Base-by-base conservation (phyloP, 2,329 filamentous ascomycete species). In the Lachnellula suecica region DNA sequence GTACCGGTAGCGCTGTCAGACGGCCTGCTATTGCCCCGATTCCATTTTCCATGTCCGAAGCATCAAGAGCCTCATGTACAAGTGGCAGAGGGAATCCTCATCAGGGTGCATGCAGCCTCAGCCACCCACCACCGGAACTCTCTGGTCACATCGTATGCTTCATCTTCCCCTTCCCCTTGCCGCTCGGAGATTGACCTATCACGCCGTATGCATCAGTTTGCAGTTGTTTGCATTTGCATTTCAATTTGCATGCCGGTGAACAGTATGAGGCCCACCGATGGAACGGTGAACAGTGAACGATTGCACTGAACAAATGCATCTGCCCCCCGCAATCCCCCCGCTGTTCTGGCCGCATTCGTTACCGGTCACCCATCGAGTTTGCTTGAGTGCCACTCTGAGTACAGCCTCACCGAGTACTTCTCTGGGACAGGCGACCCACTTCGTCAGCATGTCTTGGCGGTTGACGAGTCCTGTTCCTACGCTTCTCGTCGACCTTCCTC, bases 331-430 rank as follows among this genome's bases (percentile, higher is more conserved):
- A 4, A 17, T 19, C 31, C 20, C 44, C 31, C 19, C 44, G 31
- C 29, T 11, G 15, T 22, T 43, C 10, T 25, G 42, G 17, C 17
- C 27, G 17, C 15, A 49, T 40, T 40, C 37, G 37, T 40, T 40
- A 40, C 37, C 37, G 37, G 20, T 40, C 20, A 6, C 20, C 2
- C n/a, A 40, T 40, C 37, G 19, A 22, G 37, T 19, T n/a, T 34
- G 31, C 3, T 5, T 11, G 9, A 10, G 27, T 29, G 24, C 23
- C 35, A 42, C 15, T 10, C 19, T 10, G 27, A 29, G 37, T 19
- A n/a, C 29, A 41, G 15, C 24, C 40, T 52, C 52, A 55, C 52
- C 52, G 52, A 55, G 52, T 55, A 55, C 34, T 45, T 34, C 19
- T 46, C 47, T 43, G 31, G 31, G 34, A 41, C n/a, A 23, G 25